These are phyloP conservation scores for Clonostachys rhizophaga DNA, from an alignment of 2,329 filamentous ascomycete species.

Conservation along the genomic window DNA sequence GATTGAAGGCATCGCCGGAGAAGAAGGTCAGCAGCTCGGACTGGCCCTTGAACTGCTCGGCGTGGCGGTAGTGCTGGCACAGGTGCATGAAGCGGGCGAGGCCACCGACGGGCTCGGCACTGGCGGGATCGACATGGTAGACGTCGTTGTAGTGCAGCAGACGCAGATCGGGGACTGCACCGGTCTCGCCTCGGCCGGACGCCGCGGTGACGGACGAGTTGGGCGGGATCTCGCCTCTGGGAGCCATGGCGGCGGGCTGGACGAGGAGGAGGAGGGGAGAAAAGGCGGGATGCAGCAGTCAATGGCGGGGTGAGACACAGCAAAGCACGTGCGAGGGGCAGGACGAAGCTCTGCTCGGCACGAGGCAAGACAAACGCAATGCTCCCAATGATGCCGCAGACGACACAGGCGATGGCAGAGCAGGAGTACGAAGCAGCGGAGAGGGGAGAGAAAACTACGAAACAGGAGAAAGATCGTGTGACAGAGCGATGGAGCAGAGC, in stretches of 20 bases:
- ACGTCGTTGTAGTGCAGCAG: slow-evolving; percentile 91
- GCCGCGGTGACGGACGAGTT: not conserved
- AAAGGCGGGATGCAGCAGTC: too few relatives aligned
- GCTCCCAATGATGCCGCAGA: too few relatives aligned
- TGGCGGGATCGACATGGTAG: slow-evolving; percentile 75
- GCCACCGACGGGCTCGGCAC: slow-evolving; percentile 79
- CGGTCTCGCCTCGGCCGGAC: not conserved
- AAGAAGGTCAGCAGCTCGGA: slow-evolving; percentile 73
- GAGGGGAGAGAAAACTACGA: too few relatives aligned
- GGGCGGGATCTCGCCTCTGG: slow-evolving; percentile 3
- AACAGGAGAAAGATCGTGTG: too few relatives aligned
- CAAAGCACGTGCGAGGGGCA: too few relatives aligned
- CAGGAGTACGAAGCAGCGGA: too few relatives aligned
- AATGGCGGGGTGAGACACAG: too few relatives aligned
- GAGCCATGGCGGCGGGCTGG: slow-evolving; percentile 1
- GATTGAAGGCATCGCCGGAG: slow-evolving; percentile 90
- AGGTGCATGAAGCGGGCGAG: slow-evolving; percentile 76
- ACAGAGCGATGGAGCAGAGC: too few relatives aligned
- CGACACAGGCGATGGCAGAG: too few relatives aligned
- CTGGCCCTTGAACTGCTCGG: slow-evolving; percentile 55
- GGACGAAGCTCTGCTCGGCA: too few relatives aligned
- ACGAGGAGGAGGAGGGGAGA: too few relatives aligned
- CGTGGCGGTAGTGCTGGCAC: slow-evolving; percentile 67
- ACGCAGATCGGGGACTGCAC: slow-evolving; percentile 60
- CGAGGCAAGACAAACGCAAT: too few relatives aligned